Percentiles rank a stretch among this genome's conserved stretches.
Conservation (phyloP, 805 yeast species). For the Kodamaea neixiangensis region DNA sequence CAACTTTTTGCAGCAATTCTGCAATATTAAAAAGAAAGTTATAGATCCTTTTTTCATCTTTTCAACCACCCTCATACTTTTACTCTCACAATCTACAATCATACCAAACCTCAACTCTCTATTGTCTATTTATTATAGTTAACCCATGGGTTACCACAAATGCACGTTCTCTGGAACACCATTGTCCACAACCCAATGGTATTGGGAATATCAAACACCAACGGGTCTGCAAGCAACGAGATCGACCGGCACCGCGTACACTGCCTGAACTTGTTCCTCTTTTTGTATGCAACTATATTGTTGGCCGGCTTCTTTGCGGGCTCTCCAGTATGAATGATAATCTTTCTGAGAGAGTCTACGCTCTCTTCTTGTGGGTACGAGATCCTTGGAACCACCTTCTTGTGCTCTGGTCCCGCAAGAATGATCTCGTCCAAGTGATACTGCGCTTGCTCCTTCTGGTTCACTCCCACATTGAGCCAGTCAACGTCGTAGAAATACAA, state of each 20-base stretch:
- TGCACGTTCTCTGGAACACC: slow-evolving; percentile 70
- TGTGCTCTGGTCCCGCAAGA: neutral
- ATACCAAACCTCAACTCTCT: too few species aligned
- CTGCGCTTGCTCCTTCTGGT: slow-evolving; percentile 7
- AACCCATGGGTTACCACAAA: slow-evolving; percentile 81
- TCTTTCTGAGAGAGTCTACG: slow-evolving; percentile 41
- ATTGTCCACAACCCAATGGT: slow-evolving; percentile 53
- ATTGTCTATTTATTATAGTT: slow-evolving; percentile 22
- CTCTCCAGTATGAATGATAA: slow-evolving; percentile 22
- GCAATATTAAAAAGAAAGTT: too few species aligned
- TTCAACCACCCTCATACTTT: neutral
- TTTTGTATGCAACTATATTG: neutral
- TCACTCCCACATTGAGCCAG: slow-evolving; percentile 57
- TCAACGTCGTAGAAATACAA: slow-evolving; percentile 63
- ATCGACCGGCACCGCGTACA: slow-evolving; percentile 45
- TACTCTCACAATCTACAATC: neutral
- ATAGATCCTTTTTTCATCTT: too few species aligned
- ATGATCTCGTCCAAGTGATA: neutral
- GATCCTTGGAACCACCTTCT: slow-evolving; percentile 23
- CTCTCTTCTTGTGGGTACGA: slow-evolving; percentile 23
- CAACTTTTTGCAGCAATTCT: too few species aligned
- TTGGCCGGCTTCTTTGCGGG: neutral
- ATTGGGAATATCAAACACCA: slow-evolving; percentile 33
- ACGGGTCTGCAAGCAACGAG: slow-evolving; percentile 43
- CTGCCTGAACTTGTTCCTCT: slow-evolving; percentile 26